Percentiles rank a stretch among this genome's conserved stretches.
Conservation (phyloP, 139 green algal species). For the Pleodorina starrii region DNA sequence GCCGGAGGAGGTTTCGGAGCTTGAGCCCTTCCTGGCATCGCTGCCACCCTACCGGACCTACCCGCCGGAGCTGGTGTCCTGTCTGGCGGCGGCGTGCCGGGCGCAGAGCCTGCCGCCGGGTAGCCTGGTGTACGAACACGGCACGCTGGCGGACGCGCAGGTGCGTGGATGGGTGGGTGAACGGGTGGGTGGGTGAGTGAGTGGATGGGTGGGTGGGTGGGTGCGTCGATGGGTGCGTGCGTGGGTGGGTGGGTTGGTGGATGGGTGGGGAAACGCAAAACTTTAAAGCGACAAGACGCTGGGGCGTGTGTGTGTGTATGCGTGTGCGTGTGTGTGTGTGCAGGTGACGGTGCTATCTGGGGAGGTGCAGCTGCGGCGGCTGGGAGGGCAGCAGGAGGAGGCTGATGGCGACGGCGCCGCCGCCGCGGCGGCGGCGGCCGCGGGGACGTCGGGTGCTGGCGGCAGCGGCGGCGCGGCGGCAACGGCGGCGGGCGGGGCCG, state of each 20-base stretch:
- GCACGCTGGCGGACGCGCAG: constrained; percentile 35
- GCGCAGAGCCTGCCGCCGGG: neutral
- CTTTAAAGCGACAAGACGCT: no score
- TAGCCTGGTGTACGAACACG: constrained; percentile 23
- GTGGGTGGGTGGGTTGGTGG: no score
- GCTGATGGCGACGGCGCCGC: neutral
- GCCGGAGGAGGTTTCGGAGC: constrained; percentile 71
- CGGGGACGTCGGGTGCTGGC: neutral
- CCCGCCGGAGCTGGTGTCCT: neutral
- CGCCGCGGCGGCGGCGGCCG: neutral
- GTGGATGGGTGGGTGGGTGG: no score
- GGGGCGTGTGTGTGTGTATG: no score
- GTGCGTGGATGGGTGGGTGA: no score
- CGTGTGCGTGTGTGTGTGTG: no score
- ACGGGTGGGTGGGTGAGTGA: no score
- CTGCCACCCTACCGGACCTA: constrained; percentile 24
- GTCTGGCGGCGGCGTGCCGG: neutral
- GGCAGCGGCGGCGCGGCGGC: neutral
- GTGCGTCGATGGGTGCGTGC: no score
- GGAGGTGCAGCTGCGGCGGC: constrained; percentile 26
- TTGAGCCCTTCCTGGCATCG: constrained; percentile 85
- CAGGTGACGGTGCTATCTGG: constrained; percentile 28
- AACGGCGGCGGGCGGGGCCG: neutral
- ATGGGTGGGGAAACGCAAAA: no score
- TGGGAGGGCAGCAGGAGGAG: neutral